Conservation (phyloP, 192 early-diverging fungal genomes). For the Entomortierella lignicola region DNA sequence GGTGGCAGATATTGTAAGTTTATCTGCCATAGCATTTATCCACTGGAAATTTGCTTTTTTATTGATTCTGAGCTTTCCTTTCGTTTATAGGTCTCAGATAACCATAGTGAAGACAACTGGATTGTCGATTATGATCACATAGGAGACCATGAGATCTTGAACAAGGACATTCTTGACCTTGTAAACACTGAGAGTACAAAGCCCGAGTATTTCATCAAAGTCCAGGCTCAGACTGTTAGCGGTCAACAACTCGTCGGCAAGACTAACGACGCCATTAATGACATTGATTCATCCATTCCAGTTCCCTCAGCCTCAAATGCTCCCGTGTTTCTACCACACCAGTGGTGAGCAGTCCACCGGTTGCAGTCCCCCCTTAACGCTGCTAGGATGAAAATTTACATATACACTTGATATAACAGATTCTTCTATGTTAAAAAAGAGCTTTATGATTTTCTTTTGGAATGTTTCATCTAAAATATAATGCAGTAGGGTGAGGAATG, state of each 20-base stretch:
- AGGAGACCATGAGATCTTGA: no score
- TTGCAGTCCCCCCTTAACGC: no score
- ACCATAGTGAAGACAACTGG: not conserved
- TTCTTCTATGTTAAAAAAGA: not conserved
- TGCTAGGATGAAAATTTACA: no score
- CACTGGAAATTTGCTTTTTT: not conserved
- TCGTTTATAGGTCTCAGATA: not conserved
- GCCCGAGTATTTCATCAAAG: not conserved
- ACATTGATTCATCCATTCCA: not conserved
- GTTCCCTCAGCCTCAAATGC: not conserved
- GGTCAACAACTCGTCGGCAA: slow-evolving; percentile 1
- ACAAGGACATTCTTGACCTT: no score
- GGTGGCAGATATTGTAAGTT: not conserved
- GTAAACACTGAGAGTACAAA: not conserved
- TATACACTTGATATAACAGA: no score
- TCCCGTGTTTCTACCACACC: not conserved
- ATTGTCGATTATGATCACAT: not conserved
- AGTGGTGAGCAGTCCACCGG: not conserved
- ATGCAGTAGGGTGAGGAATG: no score
- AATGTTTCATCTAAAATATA: no score
- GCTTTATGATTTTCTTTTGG: no score
- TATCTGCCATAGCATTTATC: not conserved
- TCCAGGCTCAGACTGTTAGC: not conserved
- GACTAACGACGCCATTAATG: not conserved
- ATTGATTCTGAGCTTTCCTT: not conserved